Conservation (phyloP, 176 grass and related monocot genomes). For the Ampelocalamus luodianensis region DNA sequence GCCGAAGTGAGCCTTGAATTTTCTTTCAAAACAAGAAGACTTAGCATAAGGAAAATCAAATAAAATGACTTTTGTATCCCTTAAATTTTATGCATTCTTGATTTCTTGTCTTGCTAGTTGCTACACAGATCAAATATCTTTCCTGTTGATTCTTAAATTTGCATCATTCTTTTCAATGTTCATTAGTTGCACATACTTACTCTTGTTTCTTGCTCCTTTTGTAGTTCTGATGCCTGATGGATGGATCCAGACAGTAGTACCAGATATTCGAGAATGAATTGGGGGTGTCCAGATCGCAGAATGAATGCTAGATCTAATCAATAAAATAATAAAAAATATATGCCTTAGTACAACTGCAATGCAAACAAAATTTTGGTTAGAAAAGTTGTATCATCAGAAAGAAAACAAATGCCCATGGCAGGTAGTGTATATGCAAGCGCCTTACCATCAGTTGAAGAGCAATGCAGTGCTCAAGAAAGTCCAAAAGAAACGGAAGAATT, state of each 20-base stretch:
- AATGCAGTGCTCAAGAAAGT: background rate
- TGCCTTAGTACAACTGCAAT: background rate
- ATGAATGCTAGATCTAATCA: background rate
- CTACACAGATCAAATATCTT: background rate
- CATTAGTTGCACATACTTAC: background rate
- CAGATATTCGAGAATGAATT: background rate
- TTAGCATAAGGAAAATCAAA: background rate
- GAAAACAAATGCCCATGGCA: background rate
- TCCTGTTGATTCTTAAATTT: background rate
- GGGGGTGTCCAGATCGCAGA: background rate
- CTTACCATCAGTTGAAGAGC: background rate
- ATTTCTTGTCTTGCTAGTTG: background rate
- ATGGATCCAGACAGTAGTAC: background rate
- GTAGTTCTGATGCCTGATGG: no score
- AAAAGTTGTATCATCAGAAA: background rate
- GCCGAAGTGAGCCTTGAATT: background rate
- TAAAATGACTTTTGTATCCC: no score
- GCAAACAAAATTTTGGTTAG: background rate
- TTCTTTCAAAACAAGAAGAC: background rate
- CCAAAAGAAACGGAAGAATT: background rate
- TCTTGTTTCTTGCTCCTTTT: background rate
- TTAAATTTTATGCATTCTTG: background rate
- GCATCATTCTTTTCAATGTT: background rate
- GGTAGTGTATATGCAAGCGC: background rate
- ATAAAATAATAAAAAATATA: background rate